A percentile compares a stretch with the other conserved stretches of the same genome.
phyloP scores from a whole-genome alignment of 805 yeast species.

The Starmerella roubikii region DNA sequence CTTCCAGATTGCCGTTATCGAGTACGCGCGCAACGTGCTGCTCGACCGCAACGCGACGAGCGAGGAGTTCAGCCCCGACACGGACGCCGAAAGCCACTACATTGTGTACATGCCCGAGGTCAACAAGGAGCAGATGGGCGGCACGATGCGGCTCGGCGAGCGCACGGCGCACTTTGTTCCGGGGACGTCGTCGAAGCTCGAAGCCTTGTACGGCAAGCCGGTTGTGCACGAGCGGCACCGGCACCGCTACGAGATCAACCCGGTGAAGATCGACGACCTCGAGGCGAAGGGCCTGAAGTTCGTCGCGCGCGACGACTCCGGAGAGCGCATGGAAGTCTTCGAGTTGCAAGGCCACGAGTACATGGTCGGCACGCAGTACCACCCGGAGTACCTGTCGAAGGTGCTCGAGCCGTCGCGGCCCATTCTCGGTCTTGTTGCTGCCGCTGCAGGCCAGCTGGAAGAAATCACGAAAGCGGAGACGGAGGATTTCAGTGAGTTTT shows the following conservation, averaged over 20 bases:
- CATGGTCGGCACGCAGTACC: slow-evolving; percentile 92
- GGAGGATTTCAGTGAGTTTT: slow-evolving; percentile 11
- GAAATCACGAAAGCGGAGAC: slow-evolving; percentile 33
- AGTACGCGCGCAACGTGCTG: slow-evolving; percentile 69
- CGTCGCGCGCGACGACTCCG: slow-evolving; percentile 86
- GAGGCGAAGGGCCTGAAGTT: slow-evolving; percentile 72
- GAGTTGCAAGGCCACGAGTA: slow-evolving; percentile 81
- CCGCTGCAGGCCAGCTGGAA: slow-evolving; percentile 72
- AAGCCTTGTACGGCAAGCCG: slow-evolving; percentile 61
- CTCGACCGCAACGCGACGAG: slow-evolving; percentile 60
- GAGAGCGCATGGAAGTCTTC: slow-evolving; percentile 84
- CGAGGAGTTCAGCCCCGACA: slow-evolving; percentile 63
- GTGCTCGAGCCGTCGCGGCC: slow-evolving; percentile 96
- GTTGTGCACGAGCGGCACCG: slow-evolving; percentile 87
- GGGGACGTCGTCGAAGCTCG: slow-evolving; percentile 51
- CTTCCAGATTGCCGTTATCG: slow-evolving; percentile 92
- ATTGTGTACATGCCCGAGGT: slow-evolving; percentile 98
- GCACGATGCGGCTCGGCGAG: slow-evolving; percentile 96
- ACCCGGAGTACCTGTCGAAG: slow-evolving; percentile 93
- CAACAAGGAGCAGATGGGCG: slow-evolving; percentile 90
- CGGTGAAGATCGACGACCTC: slow-evolving; percentile 53
- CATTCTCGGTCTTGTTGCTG: slow-evolving; percentile 90
- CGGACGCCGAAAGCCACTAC: slow-evolving; percentile 39
- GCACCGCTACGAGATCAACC: slow-evolving; percentile 96
- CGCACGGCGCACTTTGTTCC: slow-evolving; percentile 74